Conservation (phyloP, 2,329 filamentous ascomycete species). For the Pezicula rhizophila region DNA sequence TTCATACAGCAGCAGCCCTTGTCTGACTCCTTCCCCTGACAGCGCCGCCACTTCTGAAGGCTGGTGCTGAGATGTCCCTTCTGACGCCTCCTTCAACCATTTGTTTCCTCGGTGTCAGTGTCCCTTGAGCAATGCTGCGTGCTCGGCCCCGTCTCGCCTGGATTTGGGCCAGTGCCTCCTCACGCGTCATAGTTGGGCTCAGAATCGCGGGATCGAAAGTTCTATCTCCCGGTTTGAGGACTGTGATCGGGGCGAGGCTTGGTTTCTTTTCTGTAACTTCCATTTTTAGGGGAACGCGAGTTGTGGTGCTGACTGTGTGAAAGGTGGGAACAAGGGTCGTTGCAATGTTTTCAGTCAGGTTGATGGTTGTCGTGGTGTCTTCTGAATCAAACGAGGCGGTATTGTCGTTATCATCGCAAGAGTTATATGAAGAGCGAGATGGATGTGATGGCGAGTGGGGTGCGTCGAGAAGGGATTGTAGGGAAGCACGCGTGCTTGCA, state of each 20-base stretch:
- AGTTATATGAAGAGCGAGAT: not conserved
- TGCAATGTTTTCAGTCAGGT: slow-evolving; percentile 20
- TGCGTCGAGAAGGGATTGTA: slow-evolving; percentile 55
- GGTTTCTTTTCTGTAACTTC: slow-evolving; percentile 20
- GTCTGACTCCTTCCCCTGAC: slow-evolving; percentile 17
- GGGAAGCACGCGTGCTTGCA: slow-evolving; percentile 42
- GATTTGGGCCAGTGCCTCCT: slow-evolving; percentile 71
- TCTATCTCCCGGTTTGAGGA: slow-evolving; percentile 39
- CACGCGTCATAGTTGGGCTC: slow-evolving; percentile 62
- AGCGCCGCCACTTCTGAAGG: slow-evolving; percentile 18
- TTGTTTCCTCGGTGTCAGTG: slow-evolving; percentile 50
- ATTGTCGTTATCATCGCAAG: slow-evolving; percentile 18
- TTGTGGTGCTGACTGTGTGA: slow-evolving; percentile 28
- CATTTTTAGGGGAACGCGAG: slow-evolving; percentile 23
- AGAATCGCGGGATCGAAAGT: slow-evolving; percentile 23
- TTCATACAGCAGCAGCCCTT: not conserved
- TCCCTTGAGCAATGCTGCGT: slow-evolving; percentile 59
- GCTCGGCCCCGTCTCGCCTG: slow-evolving; percentile 66
- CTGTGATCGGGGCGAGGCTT: slow-evolving; percentile 10
- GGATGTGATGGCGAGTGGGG: slow-evolving; percentile 29
- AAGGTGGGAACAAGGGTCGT: slow-evolving; percentile 14
- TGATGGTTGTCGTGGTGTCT: slow-evolving; percentile 25
- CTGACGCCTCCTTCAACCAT: slow-evolving; percentile 21
- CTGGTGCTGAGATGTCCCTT: slow-evolving; percentile 26
- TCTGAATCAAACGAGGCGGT: slow-evolving; percentile 16